phyloP scores from a whole-genome alignment of 2,329 filamentous ascomycete genomes.

The Xenoacremonium recifei region DNA sequence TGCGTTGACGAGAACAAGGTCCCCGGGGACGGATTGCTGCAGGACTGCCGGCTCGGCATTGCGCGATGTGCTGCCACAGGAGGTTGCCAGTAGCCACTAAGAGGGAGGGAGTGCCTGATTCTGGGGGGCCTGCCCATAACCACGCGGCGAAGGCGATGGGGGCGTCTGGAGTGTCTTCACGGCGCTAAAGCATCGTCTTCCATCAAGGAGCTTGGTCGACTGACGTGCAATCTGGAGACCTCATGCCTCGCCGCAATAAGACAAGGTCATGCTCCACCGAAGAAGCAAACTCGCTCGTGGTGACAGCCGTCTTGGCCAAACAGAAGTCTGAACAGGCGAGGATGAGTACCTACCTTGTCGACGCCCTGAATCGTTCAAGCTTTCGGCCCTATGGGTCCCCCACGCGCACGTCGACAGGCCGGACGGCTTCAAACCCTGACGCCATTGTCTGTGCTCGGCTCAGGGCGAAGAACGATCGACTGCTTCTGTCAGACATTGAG shows the following conservation, averaged over 20 bases:
- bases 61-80: constrained; percentile 14
- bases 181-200: too few relatives aligned
- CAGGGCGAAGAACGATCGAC: constrained; percentile 19
- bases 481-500: constrained; percentile 18
- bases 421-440: constrained; percentile 19
- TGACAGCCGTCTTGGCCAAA: constrained; percentile 20
- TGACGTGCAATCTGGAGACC: constrained; percentile 12
- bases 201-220: too few relatives aligned
- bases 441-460: constrained; percentile 14
- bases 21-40: constrained; percentile 28
- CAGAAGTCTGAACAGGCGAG: constrained; percentile 8
- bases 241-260: constrained; percentile 8
- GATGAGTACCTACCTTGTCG: background rate
- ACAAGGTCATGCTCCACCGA: constrained; percentile 7
- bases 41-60: constrained; percentile 20
- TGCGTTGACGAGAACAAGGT: constrained; percentile 23
- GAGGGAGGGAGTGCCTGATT: constrained; percentile 17
- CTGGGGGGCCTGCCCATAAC: constrained; percentile 14
- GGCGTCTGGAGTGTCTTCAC: too few relatives aligned
- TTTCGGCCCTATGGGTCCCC: constrained; percentile 18
- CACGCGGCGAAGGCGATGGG: constrained; percentile 4
- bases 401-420: constrained; percentile 15
- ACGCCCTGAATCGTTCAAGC: constrained; percentile 17
- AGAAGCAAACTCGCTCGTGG: constrained; percentile 14
- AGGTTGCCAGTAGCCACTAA: constrained; percentile 17